These are phyloP conservation scores for Bathelium albidoporum DNA, from an alignment of 495 filamentous ascomycete genomes.

Conservation along the genomic window DNA sequence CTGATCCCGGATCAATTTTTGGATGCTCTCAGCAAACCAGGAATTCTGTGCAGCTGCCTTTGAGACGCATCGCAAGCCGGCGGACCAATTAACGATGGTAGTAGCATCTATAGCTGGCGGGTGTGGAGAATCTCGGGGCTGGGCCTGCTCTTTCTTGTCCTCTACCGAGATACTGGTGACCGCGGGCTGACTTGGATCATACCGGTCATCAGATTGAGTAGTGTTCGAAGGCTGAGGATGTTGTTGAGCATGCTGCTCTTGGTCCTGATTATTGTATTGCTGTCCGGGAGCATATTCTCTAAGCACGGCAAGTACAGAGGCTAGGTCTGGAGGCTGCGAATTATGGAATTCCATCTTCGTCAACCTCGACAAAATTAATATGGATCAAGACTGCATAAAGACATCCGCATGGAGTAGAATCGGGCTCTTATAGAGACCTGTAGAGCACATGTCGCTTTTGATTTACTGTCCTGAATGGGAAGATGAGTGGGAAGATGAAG, in stretches of 20 bases:
- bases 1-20: conserved; percentile 52
- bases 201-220: neutral
- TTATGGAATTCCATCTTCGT: neutral
- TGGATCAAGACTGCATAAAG: neutral
- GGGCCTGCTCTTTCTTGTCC: conserved; percentile 9
- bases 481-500: no score
- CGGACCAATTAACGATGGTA: conserved; percentile 54
- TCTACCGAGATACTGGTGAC: neutral
- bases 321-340: conserved; percentile 13
- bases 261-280: neutral
- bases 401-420: no score
- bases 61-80: conserved; percentile 52
- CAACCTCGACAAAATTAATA: neutral
- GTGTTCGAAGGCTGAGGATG: neutral
- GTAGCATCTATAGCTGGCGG: conserved; percentile 37
- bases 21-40: conserved; percentile 30
- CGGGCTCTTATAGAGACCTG: no score
- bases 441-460: no score
- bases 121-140: neutral
- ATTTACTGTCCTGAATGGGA: no score
- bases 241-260: neutral
- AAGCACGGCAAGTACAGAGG: conserved; percentile 16
- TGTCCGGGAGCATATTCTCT: conserved; percentile 5
- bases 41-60: conserved; percentile 45
- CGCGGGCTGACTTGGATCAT: neutral